Percentiles rank a stretch among this genome's conserved stretches.
phyloP scores from a whole-genome alignment of 2,329 filamentous ascomycete species.

The Neonectria magnoliae region DNA sequence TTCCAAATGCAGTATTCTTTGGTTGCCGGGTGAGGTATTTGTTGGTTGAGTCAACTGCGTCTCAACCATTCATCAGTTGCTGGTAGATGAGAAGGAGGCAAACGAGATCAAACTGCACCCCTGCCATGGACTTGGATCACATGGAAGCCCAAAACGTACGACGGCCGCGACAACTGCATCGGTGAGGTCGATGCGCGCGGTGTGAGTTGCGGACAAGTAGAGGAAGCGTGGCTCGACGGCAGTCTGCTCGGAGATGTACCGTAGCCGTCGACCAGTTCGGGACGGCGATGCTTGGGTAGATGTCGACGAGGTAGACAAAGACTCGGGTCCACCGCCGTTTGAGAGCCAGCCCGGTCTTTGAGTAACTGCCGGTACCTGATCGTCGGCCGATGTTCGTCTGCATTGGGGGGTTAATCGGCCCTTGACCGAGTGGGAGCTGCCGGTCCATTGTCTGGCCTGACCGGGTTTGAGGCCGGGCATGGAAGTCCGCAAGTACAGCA shows the following conservation, averaged over 20 bases:
- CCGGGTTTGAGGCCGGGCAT: constrained; percentile 12
- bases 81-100: background rate
- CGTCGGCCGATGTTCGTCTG: constrained; percentile 26
- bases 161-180: constrained; percentile 22
- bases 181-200: constrained; percentile 17
- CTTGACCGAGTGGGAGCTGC: constrained; percentile 1
- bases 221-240: constrained; percentile 3
- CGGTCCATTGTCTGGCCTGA: constrained; percentile 7
- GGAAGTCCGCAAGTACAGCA: constrained; percentile 9
- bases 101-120: constrained; percentile 8
- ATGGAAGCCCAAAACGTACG: constrained; percentile 38
- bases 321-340: constrained; percentile 12
- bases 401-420: background rate
- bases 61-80: background rate
- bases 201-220: constrained; percentile 15
- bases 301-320: constrained; percentile 3
- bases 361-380: constrained; percentile 39
- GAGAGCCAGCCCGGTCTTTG: constrained; percentile 28
- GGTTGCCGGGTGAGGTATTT: constrained; percentile 14
- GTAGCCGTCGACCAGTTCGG: constrained; percentile 2
- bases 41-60: background rate
- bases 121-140: constrained; percentile 34
- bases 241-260: constrained; percentile 1
- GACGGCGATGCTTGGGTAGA: background rate
- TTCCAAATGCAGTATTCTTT: background rate